phyloP scores from a whole-genome alignment of 2,329 filamentous ascomycete genomes.

The Talaromyces atroroseus region DNA sequence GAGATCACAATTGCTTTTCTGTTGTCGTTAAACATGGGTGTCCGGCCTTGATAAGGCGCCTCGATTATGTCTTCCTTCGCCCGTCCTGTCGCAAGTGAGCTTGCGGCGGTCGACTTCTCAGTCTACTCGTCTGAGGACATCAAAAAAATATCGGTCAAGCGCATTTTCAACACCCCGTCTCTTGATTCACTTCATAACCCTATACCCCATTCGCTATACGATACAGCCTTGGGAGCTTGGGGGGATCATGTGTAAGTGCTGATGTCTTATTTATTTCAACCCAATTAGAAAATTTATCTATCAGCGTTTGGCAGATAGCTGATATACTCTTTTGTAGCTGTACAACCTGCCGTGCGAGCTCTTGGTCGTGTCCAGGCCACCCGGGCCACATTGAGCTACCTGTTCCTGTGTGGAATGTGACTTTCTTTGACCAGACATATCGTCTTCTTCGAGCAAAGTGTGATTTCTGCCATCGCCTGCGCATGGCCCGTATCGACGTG shows the following conservation, averaged over 20 bases:
- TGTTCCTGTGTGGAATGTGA: constrained; percentile 90
- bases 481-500: constrained; percentile 68
- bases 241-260: constrained; percentile 68
- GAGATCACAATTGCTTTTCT: constrained; percentile 11
- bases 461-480: constrained; percentile 82
- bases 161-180: constrained; percentile 88
- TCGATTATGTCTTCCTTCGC: constrained; percentile 45
- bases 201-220: constrained; percentile 84
- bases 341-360: constrained; percentile 82
- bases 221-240: constrained; percentile 85
- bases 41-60: constrained; percentile 30
- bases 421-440: constrained; percentile 88
- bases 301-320: background rate
- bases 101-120: constrained; percentile 83
- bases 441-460: constrained; percentile 82
- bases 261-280: background rate
- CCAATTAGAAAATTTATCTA: background rate
- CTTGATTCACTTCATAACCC: constrained; percentile 89
- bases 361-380: constrained; percentile 81
- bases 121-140: constrained; percentile 81
- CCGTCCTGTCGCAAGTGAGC: constrained; percentile 75
- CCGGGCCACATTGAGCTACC: constrained; percentile 92
- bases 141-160: constrained; percentile 81
- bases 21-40: constrained; percentile 26
- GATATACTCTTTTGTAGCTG: constrained; percentile 55